Percentiles rank a stretch among this genome's conserved stretches.
Evolutionary conservation across 2,329 filamentous ascomycete genomes (phyloP).

Genomic region (Lasiodiplodia sp.): DNA sequence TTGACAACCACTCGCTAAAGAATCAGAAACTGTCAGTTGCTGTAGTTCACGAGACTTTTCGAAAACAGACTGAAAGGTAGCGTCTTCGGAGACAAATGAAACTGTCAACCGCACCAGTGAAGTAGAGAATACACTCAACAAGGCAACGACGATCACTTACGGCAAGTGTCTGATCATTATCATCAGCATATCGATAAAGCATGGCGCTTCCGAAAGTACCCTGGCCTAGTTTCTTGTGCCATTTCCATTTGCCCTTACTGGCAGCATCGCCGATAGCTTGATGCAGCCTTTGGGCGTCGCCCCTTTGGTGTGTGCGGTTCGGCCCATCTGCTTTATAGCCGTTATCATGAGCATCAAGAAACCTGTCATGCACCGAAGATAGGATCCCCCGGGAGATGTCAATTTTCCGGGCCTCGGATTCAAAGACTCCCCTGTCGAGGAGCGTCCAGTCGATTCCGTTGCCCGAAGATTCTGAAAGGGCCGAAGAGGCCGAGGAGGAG

Average conservation of each 20-base stretch:
- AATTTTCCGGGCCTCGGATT: neutral
- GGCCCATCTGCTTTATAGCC: neutral
- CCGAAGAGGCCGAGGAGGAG: no score
- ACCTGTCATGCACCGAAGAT: neutral
- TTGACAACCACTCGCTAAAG: slow-evolving; percentile 14
- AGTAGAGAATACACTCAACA: neutral
- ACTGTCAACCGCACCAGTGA: neutral
- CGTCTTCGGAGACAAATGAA: neutral
- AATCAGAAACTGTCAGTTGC: neutral
- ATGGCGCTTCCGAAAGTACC: neutral
- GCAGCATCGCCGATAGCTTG: no score
- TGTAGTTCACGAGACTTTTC: neutral
- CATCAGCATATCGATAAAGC: slow-evolving; percentile 1
- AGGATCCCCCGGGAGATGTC: neutral
- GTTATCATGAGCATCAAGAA: neutral
- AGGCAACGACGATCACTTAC: slow-evolving; percentile 11
- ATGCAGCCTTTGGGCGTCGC: neutral
- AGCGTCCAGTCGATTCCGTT: no score
- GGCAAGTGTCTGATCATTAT: neutral
- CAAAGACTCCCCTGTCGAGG: no score
- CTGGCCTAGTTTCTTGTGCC: neutral
- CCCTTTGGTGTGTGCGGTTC: no score
- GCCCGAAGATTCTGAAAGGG: no score
- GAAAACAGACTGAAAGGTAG: neutral
- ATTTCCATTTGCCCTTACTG: neutral